Conservation (phyloP, 176 grass and related monocot genomes). For the Musa troglodytarum region DNA sequence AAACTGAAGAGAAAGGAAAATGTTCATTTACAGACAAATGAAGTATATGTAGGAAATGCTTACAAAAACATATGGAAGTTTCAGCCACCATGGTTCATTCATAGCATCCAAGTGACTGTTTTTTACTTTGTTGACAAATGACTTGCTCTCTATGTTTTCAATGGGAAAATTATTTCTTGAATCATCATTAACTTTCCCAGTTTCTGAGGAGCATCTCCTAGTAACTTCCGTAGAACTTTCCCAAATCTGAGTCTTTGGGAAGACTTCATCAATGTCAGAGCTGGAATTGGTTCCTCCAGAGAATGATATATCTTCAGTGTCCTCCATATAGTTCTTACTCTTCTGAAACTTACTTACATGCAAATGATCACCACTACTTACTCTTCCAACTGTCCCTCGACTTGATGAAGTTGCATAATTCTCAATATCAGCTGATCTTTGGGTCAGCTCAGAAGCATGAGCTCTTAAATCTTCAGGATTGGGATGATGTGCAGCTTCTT, state of each 20-base stretch:
- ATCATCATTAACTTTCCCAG: not conserved
- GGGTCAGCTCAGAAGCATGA: not conserved
- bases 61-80: constrained; percentile 37
- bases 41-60: constrained; percentile 8
- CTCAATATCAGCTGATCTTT: not conserved
- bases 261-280: not conserved
- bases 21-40: not conserved
- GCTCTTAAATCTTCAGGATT: not conserved
- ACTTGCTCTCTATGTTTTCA: not conserved
- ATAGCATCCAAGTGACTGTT: not conserved
- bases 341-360: not conserved
- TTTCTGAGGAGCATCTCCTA: not conserved
- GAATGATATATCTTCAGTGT: not conserved
- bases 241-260: not conserved
- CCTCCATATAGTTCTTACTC: not conserved
- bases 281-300: not conserved
- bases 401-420: not conserved
- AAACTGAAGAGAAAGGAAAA: not conserved
- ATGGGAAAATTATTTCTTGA: not conserved
- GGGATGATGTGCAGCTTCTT: not conserved
- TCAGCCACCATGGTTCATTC: constrained; percentile 31
- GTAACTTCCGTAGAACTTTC: not conserved
- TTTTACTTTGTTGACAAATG: constrained; percentile 1
- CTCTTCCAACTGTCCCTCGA: not conserved
- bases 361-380: not conserved